phyloP scores from a whole-genome alignment of 2,329 filamentous ascomycete genomes.

The Sporothrix phasma region DNA sequence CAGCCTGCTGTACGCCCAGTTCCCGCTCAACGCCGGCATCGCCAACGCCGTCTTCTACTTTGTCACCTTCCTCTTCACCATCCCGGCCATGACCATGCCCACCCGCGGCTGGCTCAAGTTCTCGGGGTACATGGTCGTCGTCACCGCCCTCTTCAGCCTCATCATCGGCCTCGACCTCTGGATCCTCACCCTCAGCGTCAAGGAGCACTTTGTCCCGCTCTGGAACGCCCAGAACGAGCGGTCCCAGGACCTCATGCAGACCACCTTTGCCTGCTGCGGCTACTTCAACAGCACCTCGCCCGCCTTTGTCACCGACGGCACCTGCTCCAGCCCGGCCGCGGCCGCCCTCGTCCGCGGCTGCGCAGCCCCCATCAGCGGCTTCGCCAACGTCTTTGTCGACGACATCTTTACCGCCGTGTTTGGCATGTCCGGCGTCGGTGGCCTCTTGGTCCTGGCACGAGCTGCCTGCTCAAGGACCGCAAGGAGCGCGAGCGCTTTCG shows the following conservation, averaged over 20 bases:
- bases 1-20: slow-evolving; percentile 42
- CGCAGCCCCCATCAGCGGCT: slow-evolving; percentile 54
- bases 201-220: slow-evolving; percentile 48
- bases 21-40: slow-evolving; percentile 54
- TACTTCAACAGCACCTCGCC: slow-evolving; percentile 64
- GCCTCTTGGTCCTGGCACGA: slow-evolving; percentile 57
- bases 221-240: slow-evolving; percentile 48
- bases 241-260: slow-evolving; percentile 61
- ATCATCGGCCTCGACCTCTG: slow-evolving; percentile 57
- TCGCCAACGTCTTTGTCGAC: slow-evolving; percentile 62
- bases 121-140: slow-evolving; percentile 53
- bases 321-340: slow-evolving; percentile 59
- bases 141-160: slow-evolving; percentile 54
- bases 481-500: slow-evolving; percentile 71
- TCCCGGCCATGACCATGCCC: slow-evolving; percentile 61
- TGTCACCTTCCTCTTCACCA: slow-evolving; percentile 55
- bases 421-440: slow-evolving; percentile 65
- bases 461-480: slow-evolving; percentile 70
- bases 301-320: slow-evolving; percentile 58
- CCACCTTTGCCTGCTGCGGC: slow-evolving; percentile 68
- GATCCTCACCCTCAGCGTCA: slow-evolving; percentile 62
- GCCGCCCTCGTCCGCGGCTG: slow-evolving; percentile 64
- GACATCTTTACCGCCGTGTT: slow-evolving; percentile 71
- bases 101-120: slow-evolving; percentile 61
- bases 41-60: slow-evolving; percentile 65